Evolutionary conservation across 495 filamentous ascomycete species (phyloP).

Genomic region (Tuber indicum): DNA sequence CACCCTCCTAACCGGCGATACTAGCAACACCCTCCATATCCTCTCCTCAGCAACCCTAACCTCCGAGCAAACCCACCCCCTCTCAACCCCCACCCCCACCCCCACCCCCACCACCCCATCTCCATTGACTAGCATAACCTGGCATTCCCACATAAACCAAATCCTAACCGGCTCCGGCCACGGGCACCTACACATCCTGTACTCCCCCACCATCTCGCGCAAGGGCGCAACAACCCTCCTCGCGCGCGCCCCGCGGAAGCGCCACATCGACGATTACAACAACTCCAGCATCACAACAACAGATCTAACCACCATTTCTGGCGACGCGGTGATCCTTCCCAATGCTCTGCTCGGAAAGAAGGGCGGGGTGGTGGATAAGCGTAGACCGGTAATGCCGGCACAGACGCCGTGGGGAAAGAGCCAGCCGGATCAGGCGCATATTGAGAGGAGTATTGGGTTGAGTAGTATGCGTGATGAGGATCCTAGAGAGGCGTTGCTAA

Average conservation of each 20-base stretch:
- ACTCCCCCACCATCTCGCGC: conserved; percentile 72
- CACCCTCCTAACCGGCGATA: conserved; percentile 81
- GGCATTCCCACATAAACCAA: conserved; percentile 93
- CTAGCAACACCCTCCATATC: conserved; percentile 80
- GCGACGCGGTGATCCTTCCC: conserved; percentile 69
- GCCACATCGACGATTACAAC: conserved; percentile 89
- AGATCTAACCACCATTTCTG: conserved; percentile 68
- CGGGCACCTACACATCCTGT: conserved; percentile 80
- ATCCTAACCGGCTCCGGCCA: conserved; percentile 91
- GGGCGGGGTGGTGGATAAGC: conserved; percentile 53
- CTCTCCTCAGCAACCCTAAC: conserved; percentile 83
- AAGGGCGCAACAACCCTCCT: conserved; percentile 83
- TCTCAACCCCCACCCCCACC: conserved; percentile 63
- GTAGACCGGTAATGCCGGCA: conserved; percentile 72
- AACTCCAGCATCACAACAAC: conserved; percentile 50
- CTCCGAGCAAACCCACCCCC: conserved; percentile 73
- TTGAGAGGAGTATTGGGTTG: conserved; percentile 77
- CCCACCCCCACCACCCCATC: conserved; percentile 41
- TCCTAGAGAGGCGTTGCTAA: conserved; percentile 84
- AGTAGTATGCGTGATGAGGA: conserved; percentile 97
- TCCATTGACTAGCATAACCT: conserved; percentile 73
- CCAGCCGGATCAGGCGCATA: conserved; percentile 83
- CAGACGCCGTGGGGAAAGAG: conserved; percentile 86
- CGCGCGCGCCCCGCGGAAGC: conserved; percentile 85
- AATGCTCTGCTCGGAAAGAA: conserved; percentile 49